These are phyloP conservation scores for Straminergon stramineum DNA, from an alignment of 225 moss, liverwort and hornwort species.

Conservation along the genomic window DNA sequence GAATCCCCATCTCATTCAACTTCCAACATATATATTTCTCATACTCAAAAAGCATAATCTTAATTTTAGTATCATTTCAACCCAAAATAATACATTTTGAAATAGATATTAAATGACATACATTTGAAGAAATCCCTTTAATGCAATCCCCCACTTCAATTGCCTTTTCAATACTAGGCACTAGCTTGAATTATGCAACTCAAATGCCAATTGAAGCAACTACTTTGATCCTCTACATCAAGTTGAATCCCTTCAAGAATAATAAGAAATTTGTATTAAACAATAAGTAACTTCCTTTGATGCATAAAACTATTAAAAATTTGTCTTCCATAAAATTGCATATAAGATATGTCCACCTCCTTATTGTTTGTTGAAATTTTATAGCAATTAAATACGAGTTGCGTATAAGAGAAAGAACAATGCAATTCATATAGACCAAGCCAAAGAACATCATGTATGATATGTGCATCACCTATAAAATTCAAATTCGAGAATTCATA, in stretches of 20 bases:
- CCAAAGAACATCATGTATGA: too few relatives aligned
- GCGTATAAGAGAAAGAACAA: too few relatives aligned
- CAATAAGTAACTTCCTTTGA: not conserved
- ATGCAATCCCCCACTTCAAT: not conserved
- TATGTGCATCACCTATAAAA: too few relatives aligned
- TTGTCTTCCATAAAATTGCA: too few relatives aligned
- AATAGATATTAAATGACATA: not conserved
- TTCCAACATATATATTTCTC: not conserved
- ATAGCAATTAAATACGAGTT: not conserved
- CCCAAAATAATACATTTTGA: not conserved
- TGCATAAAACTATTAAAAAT: too few relatives aligned
- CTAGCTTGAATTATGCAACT: not conserved
- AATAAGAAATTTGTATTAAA: not conserved
- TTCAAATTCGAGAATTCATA: too few relatives aligned
- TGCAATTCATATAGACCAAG: too few relatives aligned
- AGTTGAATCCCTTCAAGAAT: not conserved
- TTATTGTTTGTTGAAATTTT: not conserved
- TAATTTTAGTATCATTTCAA: not conserved
- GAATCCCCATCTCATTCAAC: not conserved
- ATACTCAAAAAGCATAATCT: not conserved
- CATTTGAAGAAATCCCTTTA: not conserved
- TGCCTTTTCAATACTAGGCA: not conserved
- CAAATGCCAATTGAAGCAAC: not conserved
- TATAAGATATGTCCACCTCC: not conserved
- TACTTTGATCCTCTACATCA: not conserved